A percentile compares a stretch with the other conserved stretches of the same genome.
Evolutionary conservation across 2,329 filamentous ascomycete genomes (phyloP).

Genomic region (Didymella arachidicola): DNA sequence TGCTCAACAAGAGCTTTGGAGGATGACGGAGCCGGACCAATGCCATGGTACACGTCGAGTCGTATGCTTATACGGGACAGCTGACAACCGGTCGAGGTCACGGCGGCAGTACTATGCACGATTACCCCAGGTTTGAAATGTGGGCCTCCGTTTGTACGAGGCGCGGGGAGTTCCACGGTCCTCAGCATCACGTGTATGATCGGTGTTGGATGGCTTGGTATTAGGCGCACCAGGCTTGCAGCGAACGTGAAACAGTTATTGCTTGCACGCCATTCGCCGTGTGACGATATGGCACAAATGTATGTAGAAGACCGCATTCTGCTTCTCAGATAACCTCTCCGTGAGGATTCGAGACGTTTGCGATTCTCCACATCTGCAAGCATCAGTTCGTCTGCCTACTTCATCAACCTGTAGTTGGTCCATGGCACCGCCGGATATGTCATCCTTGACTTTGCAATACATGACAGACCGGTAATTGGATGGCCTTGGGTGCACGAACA

Average conservation of each 20-base stretch:
- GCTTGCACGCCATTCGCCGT: background rate
- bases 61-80: conserved; percentile 2
- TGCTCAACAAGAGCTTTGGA: background rate
- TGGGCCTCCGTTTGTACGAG: conserved; percentile 5
- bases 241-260: background rate
- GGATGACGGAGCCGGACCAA: conserved; percentile 1
- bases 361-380: background rate
- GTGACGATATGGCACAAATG: background rate
- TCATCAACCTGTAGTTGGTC: background rate
- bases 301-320: background rate
- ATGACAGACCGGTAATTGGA: background rate
- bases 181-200: conserved; percentile 7
- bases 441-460: background rate
- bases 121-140: conserved; percentile 14
- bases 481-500: background rate
- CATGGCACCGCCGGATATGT: background rate
- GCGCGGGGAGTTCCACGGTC: conserved; percentile 8
- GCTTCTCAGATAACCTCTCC: background rate
- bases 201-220: background rate
- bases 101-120: conserved; percentile 3
- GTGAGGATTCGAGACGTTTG: background rate
- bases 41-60: background rate
- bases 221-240: background rate
- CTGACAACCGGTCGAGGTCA: conserved; percentile 2
- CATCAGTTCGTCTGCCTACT: background rate